Base-by-base conservation (phyloP, 2,329 filamentous ascomycete genomes). In the Trichoderma koningii region DNA sequence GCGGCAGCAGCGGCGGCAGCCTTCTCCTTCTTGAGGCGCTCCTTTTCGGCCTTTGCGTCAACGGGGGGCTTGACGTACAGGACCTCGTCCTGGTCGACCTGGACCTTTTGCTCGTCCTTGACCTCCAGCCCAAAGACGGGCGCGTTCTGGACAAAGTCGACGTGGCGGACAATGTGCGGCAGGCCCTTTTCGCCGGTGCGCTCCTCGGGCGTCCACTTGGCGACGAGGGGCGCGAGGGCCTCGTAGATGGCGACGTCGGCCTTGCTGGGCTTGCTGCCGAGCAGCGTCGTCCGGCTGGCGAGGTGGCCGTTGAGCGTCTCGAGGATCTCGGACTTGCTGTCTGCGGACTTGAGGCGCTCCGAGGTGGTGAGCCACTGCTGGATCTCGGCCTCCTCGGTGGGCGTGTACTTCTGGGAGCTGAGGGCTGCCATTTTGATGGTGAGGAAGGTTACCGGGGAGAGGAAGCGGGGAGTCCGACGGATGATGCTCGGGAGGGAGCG, bases 21-120 rank as follows among this genome's bases (percentile, higher is more conserved):
- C 84, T 97, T 97, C 81, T 96, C 93, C 83, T 96, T 96, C 89
- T 97, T 97, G 79, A 94, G 86, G 55, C 90, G 88, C 84, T 97
- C 93, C 83, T 97, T 97, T 84, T 97, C 94, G 64, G 93, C 93
- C 84, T 96, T 96, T 72, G 90, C 87, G 70, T 97, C 93, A 68
- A 94, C 87, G 21, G 91, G 91, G 71, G 94, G 94, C 81, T 95
- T 94, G 72, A 93, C 89, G 76, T 93, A 93, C 68, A 92, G 84
- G 66, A 98, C 86, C 71, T 93, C 89, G 72, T 93, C 88, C 57
- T 87, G 81, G 76, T 97, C 88, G 70, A 98, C 85, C 70, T 81
- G 80, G 72, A 97, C 80, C 83, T 95, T 97, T 74, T 95, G 87
- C 61, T 80, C 83, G 15, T 89, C 86, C 67, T 84, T 81, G 69